Base-by-base conservation (phyloP, 2,329 filamentous ascomycete species). In the Hymenoscyphus fraxineus region DNA sequence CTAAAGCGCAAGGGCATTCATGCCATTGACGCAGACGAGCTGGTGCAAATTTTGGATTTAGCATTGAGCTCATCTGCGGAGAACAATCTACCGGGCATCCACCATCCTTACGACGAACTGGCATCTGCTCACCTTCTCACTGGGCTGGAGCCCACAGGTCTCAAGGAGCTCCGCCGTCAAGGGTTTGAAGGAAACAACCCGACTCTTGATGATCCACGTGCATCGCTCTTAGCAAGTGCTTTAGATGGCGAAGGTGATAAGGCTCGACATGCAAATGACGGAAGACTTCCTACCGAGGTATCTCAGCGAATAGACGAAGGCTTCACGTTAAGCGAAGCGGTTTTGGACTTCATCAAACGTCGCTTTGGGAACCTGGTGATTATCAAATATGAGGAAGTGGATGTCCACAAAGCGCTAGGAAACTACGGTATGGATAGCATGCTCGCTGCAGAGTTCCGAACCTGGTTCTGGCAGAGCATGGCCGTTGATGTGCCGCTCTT, bases 381-480 rank as follows among this genome's bases (percentile, higher is more conserved):
- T 75, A 39, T 62, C 7, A 22, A 38, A 12, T 55, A 58, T 27
- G 54, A 56, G 6, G 55, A 27, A 7, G 32, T 58, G 0, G 76
- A 75, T 5, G 61, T 54, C 2, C 41, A 62, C 16, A 72, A 71
- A 58, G 61, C 75, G 10, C 64, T 80, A 2, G 59, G 70, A 0
- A 61, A 67, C 1, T 80, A 75, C 64, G 78, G 78, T 6, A 67
- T 80, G 16, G 78, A 80, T 65, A 77, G 75, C 60, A 78, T 80
- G 76, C 72, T 80, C 40, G 77, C 73, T 0, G 72, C 76, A 6
- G 79, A 80, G 66, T 75, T 80, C 57, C 71, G 78, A 15, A 72
- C 72, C 0, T 78, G 75, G 75, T 71, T 78, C 27, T 78, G 70
- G 59, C 64, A 68, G 6, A 65, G 68, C 9, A 74, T 77, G 61